A percentile compares a stretch with the other conserved stretches of the same genome.
These are phyloP conservation scores for Backusella sp. DNA, from an alignment of 192 early-diverging fungal species.

Conservation along the genomic window DNA sequence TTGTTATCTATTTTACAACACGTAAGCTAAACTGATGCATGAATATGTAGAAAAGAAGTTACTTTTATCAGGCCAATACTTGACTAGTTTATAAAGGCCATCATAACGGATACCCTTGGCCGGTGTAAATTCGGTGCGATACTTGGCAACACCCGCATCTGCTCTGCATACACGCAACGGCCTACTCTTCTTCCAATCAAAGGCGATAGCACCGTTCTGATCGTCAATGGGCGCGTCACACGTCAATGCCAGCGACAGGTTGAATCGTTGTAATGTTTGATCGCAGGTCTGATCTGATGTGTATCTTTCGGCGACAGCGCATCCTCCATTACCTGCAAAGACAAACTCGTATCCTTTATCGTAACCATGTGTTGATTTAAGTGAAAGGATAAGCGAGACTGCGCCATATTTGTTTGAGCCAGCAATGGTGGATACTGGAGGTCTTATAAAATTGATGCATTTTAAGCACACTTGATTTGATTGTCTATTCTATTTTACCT, in stretches of 20 bases:
- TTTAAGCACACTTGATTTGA: not conserved
- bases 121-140: constrained; percentile 37
- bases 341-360: constrained; percentile 66
- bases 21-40: not conserved
- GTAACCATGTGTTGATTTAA: constrained; percentile 51
- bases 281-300: constrained; percentile 48
- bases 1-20: constrained; percentile 14
- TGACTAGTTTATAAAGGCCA: constrained; percentile 64
- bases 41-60: not conserved
- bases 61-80: constrained; percentile 58
- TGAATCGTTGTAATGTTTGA: constrained; percentile 58
- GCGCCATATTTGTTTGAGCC: constrained; percentile 52
- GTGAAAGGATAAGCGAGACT: constrained; percentile 61
- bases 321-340: constrained; percentile 69
- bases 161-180: constrained; percentile 60
- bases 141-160: constrained; percentile 45
- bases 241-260: constrained; percentile 56
- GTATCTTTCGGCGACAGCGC: constrained; percentile 53
- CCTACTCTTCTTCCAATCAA: constrained; percentile 51
- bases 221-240: constrained; percentile 50
- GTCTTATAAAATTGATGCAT: constrained; percentile 34
- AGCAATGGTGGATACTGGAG: constrained; percentile 63
- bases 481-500: constrained; percentile 8
- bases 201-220: constrained; percentile 40
- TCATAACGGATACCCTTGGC: constrained; percentile 60